Evolutionary conservation across 1,284 basidiomycete species (phyloP), one percentile per base, ranked within the genome.

Genomic region (Heterobasidion annosum): DNA sequence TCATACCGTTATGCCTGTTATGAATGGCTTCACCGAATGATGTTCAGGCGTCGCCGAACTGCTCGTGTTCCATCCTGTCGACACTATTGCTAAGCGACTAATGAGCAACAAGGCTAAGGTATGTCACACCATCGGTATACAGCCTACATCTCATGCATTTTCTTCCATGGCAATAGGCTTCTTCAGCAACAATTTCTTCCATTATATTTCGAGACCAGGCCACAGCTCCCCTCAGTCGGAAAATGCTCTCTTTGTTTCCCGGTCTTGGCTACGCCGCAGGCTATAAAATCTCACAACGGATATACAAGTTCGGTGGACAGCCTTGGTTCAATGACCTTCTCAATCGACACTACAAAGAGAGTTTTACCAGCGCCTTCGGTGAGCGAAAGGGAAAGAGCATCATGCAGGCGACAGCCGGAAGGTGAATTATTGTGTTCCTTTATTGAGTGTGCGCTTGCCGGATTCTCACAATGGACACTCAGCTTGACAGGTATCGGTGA

Each of bases 241-340:
- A 92, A 68, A 79, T 96, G 64, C 60, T 98, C 37, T 97, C 93
- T 3, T 81, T 99, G 43, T 99, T 99, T 77, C 96, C 97, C 33
- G 96, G 96, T 60, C 84, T 99, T 3, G 97, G 97, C 1, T 99
- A 99, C 68, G 97, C 96, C 3, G 96, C 93, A 34, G 93, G 94
- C 0, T 99, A 99, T 85, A 99, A 99, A 72, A 75, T 97, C 64
- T 74, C 91, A 1, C 93, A 97, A 72, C 83, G 93, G 51, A 82
- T 96, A 64, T 97, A 97, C 85, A 99, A 98, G 75, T 99, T 98
- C 64, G 96, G 97, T 58, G 97, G 96, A 1, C 96, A 99, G 72
- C 96, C 97, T 19, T 98, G 88, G 81, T 97, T 98, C 72, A 91
- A 95, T 70, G 94, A 98, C 73, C 70, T 95, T 67, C 85, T 99